These are phyloP conservation scores for Pezicula rhizophila DNA, from an alignment of 2,329 filamentous ascomycete species.

Conservation along the genomic window DNA sequence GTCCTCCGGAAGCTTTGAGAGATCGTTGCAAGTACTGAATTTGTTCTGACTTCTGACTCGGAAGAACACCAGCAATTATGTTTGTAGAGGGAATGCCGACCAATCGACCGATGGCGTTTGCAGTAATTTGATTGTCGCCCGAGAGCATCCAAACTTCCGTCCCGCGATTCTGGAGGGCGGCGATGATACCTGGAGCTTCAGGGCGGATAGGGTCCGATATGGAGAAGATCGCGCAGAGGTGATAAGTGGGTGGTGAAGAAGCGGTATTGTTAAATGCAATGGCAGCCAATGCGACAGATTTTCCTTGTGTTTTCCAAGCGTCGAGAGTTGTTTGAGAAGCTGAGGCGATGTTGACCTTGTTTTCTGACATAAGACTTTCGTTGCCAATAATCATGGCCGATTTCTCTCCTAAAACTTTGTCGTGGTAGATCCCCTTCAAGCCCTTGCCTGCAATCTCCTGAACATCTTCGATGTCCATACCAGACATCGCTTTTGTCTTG, in stretches of 20 bases:
- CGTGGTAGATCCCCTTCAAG: slow-evolving; percentile 50
- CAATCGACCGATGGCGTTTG: slow-evolving; percentile 67
- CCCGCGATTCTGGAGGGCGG: slow-evolving; percentile 55
- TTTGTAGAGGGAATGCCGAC: slow-evolving; percentile 69
- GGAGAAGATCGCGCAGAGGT: slow-evolving; percentile 61
- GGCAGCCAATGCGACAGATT: slow-evolving; percentile 57
- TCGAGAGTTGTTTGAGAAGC: slow-evolving; percentile 34
- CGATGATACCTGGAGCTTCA: slow-evolving; percentile 61
- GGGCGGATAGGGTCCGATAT: slow-evolving; percentile 76
- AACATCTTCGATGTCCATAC: slow-evolving; percentile 35
- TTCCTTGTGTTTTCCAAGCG: slow-evolving; percentile 56
- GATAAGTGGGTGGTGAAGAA: slow-evolving; percentile 31
- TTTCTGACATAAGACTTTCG: slow-evolving; percentile 58
- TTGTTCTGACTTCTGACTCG: slow-evolving; percentile 72
- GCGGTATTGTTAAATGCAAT: slow-evolving; percentile 24
- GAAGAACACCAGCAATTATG: slow-evolving; percentile 82
- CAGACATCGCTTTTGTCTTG: slow-evolving; percentile 26
- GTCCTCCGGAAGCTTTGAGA: slow-evolving; percentile 12
- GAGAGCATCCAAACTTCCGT: slow-evolving; percentile 88
- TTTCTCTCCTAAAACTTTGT: slow-evolving; percentile 19
- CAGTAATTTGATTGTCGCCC: slow-evolving; percentile 83
- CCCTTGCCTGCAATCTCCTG: slow-evolving; percentile 69
- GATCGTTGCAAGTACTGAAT: slow-evolving; percentile 53
- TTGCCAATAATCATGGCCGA: slow-evolving; percentile 64
- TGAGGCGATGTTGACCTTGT: slow-evolving; percentile 34